Percentiles rank a stretch among this genome's conserved stretches.
phyloP scores from a whole-genome alignment of 169 alveolate species.

The Cryptosporidium tyzzeri region DNA sequence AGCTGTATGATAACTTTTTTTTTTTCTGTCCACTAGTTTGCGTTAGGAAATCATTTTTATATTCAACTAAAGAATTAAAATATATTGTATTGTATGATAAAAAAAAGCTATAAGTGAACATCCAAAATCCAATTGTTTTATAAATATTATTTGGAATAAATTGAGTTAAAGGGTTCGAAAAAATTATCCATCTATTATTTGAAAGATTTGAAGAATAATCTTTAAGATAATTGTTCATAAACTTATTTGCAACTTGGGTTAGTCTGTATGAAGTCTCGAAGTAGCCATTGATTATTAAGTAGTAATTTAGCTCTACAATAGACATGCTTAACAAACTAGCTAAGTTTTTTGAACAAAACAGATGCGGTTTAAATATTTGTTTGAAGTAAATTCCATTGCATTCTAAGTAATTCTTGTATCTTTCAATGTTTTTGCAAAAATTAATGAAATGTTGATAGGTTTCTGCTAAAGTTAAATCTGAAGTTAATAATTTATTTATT shows the following conservation, averaged over 20 bases:
- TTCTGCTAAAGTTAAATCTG: background rate
- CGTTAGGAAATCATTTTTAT: background rate
- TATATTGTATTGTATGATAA: background rate
- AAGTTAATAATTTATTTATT: background rate
- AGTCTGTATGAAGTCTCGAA: constrained; percentile 54
- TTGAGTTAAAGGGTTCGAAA: background rate
- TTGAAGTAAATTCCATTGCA: constrained; percentile 8
- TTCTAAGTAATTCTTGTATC: background rate
- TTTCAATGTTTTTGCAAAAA: constrained; percentile 1
- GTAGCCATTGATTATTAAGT: constrained; percentile 26
- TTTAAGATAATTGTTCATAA: background rate
- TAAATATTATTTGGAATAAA: background rate
- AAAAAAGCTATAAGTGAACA: constrained; percentile 14
- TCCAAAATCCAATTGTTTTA: constrained; percentile 63
- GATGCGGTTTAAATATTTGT: background rate
- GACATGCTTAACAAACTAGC: background rate
- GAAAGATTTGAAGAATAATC: background rate
- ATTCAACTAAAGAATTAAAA: background rate
- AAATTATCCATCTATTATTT: background rate
- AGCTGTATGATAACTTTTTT: background rate
- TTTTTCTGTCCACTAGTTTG: background rate
- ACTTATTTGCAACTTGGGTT: background rate
- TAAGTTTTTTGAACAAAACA: background rate
- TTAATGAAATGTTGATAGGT: background rate
- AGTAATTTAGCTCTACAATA: constrained; percentile 8